Evolutionary conservation across 805 yeast genomes (phyloP), one percentile per base, ranked within the genome.

Genomic region (Brettanomyces custersianus): DNA sequence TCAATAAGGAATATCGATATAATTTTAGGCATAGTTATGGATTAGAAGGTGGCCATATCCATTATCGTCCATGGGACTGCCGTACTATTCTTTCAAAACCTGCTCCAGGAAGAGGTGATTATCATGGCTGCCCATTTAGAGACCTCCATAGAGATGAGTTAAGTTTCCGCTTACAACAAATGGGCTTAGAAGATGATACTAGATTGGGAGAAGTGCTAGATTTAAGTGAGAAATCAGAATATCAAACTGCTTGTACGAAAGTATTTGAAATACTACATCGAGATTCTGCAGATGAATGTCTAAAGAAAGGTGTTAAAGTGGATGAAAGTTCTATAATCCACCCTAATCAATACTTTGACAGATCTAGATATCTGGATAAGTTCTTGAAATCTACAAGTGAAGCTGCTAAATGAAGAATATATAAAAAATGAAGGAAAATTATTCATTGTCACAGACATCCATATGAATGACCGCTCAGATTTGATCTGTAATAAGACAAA

Each of bases 111-210:
- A 61, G 66, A 31, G 66, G 70, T 33, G 95, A 88, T 46, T 71
- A 63, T 40, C 96, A 90, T 53, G 98, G 98, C 2, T 90, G 97
- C 58, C 96, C 97, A 4, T 92, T 83, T 59, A 65, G 94, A 37
- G 90, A 82, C 48, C 63, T 82, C 49, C 66, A 72, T 10, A 53
- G 72, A n/a, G 94, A 84, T 31, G 68, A 72, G 36, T 63, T 92
- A 33, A 65, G 70, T 5, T 45, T 49, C 3, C 72, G 74, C 41
- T 63, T 92, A 44, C 59, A 63, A 28, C 70, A 65, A 16, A 71
- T 84, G 75, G 90, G 88, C 1, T 60, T 85, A 33, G 64, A 56
- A 8, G 84, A 81, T 40, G 69, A 74, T 29, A 54, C 60, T 11
- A 51, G 60, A 18, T 51, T 60, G 16, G 70, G 74, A 33, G 58